phyloP scores from a whole-genome alignment of 768 basidiomycete species.

The Melanogaster broomeanus region DNA sequence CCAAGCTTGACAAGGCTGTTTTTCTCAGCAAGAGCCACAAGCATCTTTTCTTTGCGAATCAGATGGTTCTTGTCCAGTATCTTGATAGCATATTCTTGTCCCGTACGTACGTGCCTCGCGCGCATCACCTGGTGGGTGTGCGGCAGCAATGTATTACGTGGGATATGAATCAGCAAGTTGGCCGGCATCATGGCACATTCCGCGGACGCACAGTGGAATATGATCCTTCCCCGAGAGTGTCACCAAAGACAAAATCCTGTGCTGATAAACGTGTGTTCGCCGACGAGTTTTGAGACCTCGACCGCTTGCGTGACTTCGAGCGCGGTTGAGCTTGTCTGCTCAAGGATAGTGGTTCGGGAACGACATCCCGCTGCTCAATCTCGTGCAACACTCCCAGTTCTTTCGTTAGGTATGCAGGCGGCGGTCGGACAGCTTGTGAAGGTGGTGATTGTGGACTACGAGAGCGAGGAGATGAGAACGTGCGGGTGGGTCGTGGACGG shows the following conservation, averaged over 20 bases:
- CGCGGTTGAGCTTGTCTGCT: constrained; percentile 27
- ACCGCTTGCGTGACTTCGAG: constrained; percentile 41
- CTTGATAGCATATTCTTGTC: constrained; percentile 75
- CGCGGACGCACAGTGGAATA: constrained; percentile 69
- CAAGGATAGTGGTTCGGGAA: constrained; percentile 8
- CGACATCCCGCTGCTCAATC: constrained; percentile 14
- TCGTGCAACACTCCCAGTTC: constrained; percentile 49
- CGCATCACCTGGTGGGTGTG: constrained; percentile 50
- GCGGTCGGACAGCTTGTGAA: constrained; percentile 34
- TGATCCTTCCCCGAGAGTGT: constrained; percentile 78
- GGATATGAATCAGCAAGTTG: constrained; percentile 9
- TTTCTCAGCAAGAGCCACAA: constrained; percentile 79
- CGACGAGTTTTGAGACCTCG: constrained; percentile 47
- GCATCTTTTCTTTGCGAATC: constrained; percentile 73
- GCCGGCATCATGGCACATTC: neutral
- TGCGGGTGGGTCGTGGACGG: constrained; percentile 57
- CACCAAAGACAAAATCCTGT: constrained; percentile 73
- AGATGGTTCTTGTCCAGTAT: constrained; percentile 85
- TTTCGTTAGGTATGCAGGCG: constrained; percentile 60
- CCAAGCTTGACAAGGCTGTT: constrained; percentile 68
- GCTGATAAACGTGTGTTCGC: constrained; percentile 46
- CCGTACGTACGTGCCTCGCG: constrained; percentile 53
- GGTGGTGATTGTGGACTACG: constrained; percentile 49
- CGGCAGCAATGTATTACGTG: constrained; percentile 7
- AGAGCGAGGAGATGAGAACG: constrained; percentile 65